phyloP scores from a whole-genome alignment of 805 yeast genomes.

The Saccharomycopsis fodiens region DNA sequence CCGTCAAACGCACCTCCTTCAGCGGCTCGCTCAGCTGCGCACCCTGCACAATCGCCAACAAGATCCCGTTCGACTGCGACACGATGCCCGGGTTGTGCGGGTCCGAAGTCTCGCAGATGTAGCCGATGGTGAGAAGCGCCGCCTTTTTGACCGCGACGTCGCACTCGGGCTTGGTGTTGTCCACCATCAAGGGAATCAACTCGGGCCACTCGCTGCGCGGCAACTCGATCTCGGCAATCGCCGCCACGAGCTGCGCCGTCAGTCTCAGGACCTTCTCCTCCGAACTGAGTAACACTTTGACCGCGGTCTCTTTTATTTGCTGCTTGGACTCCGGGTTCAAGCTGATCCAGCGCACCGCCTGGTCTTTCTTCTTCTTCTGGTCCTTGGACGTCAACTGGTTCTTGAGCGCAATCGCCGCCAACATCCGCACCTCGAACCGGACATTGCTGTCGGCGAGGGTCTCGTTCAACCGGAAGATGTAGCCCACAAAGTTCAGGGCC shows the following conservation, averaged over 20 bases:
- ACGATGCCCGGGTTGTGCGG: conserved; percentile 70
- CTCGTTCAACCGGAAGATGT: conserved; percentile 59
- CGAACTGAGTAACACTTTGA: conserved; percentile 55
- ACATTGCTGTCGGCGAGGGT: conserved; percentile 60
- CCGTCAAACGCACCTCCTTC: conserved; percentile 72
- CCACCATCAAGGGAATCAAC: conserved; percentile 74
- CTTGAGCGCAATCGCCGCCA: conserved; percentile 83
- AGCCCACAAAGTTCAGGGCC: conserved; percentile 67
- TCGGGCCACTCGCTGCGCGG: conserved; percentile 87
- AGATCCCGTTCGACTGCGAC: conserved; percentile 81
- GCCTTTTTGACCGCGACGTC: conserved; percentile 80
- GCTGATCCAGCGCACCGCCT: conserved; percentile 68
- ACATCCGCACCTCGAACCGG: conserved; percentile 76
- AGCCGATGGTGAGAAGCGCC: conserved; percentile 83
- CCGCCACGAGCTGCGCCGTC: conserved; percentile 91
- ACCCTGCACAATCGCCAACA: conserved; percentile 95
- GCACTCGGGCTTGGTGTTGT: conserved; percentile 73
- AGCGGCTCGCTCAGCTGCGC: conserved; percentile 80
- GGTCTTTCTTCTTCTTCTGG: conserved; percentile 43
- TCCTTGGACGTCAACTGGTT: conserved; percentile 86
- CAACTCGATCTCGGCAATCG: conserved; percentile 92
- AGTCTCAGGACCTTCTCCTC: conserved; percentile 77
- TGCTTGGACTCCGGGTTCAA: conserved; percentile 47
- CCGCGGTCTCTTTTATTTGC: conserved; percentile 58
- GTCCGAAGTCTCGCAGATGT: conserved; percentile 92